Evolutionary conservation across 169 alveolate genomes (phyloP).

Genomic region (Sarcocystis neurona): DNA sequence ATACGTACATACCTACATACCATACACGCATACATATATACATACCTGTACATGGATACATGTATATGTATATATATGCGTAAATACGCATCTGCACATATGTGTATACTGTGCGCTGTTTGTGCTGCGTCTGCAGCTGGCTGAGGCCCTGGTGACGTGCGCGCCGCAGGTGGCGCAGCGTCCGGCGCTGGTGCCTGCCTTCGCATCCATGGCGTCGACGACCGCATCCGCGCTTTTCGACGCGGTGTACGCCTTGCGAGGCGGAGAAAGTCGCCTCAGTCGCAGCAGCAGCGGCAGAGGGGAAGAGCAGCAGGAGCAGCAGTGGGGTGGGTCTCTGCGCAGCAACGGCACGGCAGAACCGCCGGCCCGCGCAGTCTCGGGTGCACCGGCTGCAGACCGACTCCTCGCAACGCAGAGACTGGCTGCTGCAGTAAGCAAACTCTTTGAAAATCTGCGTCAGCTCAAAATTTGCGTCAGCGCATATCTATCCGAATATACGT

Average conservation of each 20-base stretch:
- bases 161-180: slow-evolving; percentile 32
- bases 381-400: too few species aligned
- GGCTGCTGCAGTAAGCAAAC: too few species aligned
- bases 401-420: too few species aligned
- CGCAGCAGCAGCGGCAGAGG: background rate
- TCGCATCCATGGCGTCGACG: slow-evolving; percentile 3
- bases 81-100: background rate
- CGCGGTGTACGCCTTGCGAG: background rate
- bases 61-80: background rate
- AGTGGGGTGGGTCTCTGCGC: too few species aligned
- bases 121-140: slow-evolving; percentile 14
- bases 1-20: too few species aligned
- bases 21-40: background rate
- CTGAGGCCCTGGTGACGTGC: slow-evolving; percentile 18
- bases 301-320: too few species aligned
- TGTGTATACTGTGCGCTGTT: background rate
- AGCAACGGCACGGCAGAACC: too few species aligned
- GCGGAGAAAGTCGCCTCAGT: background rate
- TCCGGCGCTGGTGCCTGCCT: slow-evolving; percentile 12
- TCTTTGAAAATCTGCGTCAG: too few species aligned
- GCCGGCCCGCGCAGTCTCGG: too few species aligned
- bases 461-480: too few species aligned
- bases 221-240: slow-evolving; percentile 9
- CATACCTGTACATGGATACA: background rate
- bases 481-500: too few species aligned